Percentiles rank a stretch among this genome's conserved stretches.
Evolutionary conservation across 1,284 basidiomycete species (phyloP).

Genomic region (Cystobasidiaceae sp.): DNA sequence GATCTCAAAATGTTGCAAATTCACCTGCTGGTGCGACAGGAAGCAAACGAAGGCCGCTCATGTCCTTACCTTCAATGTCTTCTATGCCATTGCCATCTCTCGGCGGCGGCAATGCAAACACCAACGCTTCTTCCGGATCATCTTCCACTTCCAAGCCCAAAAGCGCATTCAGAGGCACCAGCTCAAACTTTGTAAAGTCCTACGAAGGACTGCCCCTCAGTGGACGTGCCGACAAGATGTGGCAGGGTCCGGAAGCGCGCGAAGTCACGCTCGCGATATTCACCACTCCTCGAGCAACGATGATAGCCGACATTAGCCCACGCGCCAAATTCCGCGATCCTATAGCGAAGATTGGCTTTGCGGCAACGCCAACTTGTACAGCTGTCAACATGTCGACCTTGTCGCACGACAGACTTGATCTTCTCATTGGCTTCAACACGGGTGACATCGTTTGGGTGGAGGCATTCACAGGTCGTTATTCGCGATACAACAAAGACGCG

Average conservation of each 20-base stretch:
- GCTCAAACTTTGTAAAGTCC: constrained; percentile 36
- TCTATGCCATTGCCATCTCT: constrained; percentile 9
- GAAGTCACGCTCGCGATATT: constrained; percentile 39
- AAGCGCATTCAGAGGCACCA: constrained; percentile 36
- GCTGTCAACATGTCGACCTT: constrained; percentile 74
- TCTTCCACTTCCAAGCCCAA: constrained; percentile 33
- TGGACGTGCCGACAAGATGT: constrained; percentile 31
- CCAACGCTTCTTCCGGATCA: neutral
- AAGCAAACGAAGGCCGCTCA: neutral
- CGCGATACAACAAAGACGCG: constrained; percentile 71
- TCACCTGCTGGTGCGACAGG: no score
- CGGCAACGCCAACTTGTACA: constrained; percentile 80
- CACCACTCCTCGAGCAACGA: constrained; percentile 25
- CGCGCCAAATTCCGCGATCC: constrained; percentile 55
- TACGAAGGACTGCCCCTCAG: constrained; percentile 35
- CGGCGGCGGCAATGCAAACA: neutral
- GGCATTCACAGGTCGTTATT: constrained; percentile 60
- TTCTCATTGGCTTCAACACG: constrained; percentile 85
- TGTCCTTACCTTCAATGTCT: constrained; percentile 20
- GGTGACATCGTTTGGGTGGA: constrained; percentile 92
- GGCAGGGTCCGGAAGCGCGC: constrained; percentile 54
- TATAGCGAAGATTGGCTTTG: constrained; percentile 76
- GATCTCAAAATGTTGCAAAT: no score
- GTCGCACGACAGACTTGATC: constrained; percentile 70
- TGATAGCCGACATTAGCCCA: constrained; percentile 24